Evolutionary conservation across 75 land plant species (phyloP).

Genomic region (Cunninghamia lanceolata): DNA sequence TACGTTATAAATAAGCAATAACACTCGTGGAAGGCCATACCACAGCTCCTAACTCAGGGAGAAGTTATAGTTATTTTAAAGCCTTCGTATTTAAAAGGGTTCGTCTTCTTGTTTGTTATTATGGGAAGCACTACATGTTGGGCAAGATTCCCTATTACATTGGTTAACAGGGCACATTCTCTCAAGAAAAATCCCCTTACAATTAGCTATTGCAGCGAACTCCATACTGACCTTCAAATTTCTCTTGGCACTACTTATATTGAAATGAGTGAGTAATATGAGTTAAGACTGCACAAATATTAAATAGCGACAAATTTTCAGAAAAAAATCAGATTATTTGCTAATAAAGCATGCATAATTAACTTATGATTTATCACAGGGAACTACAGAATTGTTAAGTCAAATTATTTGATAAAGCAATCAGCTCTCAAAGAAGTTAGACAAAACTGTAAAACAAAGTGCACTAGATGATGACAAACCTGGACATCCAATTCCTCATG

Average conservation of each 20-base stretch:
- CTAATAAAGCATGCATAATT: background rate
- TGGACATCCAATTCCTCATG: constrained; percentile 78
- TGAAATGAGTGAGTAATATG: background rate
- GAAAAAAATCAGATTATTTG: background rate
- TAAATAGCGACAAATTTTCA: background rate
- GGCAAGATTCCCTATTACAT: background rate
- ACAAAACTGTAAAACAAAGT: background rate
- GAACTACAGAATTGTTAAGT: background rate
- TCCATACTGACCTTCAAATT: background rate
- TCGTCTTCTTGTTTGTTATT: background rate
- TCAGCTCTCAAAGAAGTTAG: background rate
- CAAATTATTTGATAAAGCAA: background rate
- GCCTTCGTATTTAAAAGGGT: background rate
- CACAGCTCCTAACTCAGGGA: background rate
- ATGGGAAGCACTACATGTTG: background rate
- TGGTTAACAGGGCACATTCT: background rate
- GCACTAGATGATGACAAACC: constrained; percentile 29
- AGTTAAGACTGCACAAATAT: background rate
- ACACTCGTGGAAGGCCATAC: background rate
- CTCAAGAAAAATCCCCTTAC: background rate
- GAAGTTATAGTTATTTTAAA: background rate
- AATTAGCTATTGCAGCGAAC: background rate
- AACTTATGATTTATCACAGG: background rate
- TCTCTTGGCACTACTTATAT: background rate
- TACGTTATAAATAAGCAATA: background rate